Percentiles rank a stretch among this genome's conserved stretches.
These are phyloP conservation scores for Dryadomyces sulphureus DNA, from an alignment of 2,329 filamentous ascomycete genomes.

Conservation along the genomic window DNA sequence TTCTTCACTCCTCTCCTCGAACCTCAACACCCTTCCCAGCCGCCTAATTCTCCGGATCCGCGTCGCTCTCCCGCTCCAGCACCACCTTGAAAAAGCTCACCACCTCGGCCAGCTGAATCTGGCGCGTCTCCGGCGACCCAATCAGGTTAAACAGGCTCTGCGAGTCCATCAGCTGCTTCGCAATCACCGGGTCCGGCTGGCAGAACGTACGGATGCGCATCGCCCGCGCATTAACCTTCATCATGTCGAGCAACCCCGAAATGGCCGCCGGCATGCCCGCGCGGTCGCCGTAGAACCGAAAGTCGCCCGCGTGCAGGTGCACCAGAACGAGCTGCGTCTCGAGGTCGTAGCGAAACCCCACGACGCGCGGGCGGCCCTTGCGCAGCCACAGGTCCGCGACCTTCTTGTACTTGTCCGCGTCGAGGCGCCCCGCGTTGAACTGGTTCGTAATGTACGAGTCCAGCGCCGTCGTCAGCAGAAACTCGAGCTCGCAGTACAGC, in stretches of 20 bases:
- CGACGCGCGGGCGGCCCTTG: constrained; percentile 37
- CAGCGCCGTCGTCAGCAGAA: constrained; percentile 32
- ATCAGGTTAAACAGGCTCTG: constrained; percentile 36
- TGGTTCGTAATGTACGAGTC: constrained; percentile 37
- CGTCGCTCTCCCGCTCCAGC: constrained; percentile 27
- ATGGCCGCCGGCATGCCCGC: constrained; percentile 28
- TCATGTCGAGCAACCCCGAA: constrained; percentile 31
- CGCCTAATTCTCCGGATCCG: too few species aligned
- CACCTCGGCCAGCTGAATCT: constrained; percentile 32
- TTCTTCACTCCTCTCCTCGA: too few species aligned
- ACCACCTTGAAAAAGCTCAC: constrained; percentile 39
- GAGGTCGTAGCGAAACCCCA: constrained; percentile 43
- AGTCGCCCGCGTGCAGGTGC: constrained; percentile 31
- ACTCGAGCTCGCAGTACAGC: constrained; percentile 45
- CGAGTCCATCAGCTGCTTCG: constrained; percentile 40
- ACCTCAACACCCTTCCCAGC: too few species aligned
- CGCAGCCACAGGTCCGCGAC: constrained; percentile 35
- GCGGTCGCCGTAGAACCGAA: constrained; percentile 37
- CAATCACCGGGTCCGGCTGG: constrained; percentile 41
- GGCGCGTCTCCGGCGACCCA: constrained; percentile 26
- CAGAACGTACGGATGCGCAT: constrained; percentile 41
- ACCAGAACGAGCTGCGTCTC: constrained; percentile 46
- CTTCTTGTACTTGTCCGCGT: constrained; percentile 34
- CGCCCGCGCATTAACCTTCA: constrained; percentile 35
- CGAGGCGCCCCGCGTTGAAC: constrained; percentile 38